Evolutionary conservation across 768 basidiomycete genomes (phyloP), one percentile per base, ranked within the genome.

Genomic region (Tephrocybe sp.): DNA sequence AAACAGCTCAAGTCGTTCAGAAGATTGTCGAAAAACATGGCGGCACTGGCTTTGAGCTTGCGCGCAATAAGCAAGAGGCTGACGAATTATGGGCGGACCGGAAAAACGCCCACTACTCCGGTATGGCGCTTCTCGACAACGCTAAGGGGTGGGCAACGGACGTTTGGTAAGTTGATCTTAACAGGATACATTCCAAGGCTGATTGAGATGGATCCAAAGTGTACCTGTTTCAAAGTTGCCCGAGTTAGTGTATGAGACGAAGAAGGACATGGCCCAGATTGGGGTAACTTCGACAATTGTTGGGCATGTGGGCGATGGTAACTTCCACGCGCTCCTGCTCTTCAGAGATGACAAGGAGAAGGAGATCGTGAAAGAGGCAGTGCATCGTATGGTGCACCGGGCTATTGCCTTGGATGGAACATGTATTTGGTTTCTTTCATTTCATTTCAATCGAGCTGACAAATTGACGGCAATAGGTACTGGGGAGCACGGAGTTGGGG

Each of bases 401-500:
- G 87, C 87, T 2, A 82, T 89, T 47, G 75, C 70, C 16, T 71
- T 89, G 43, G 87, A 89, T 54, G 87, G 87, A 16, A 88, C 87
- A 34, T 89, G 87, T 86, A 53, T 55, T 77, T 64, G 6, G 30
- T 24, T 3, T 21, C 1, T 41, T 43, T 11, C 12, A 6, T 6
- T 7, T 7, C 28, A 6, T 7, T 21, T 4, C 36, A 37, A 18
- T 8, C 5, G 9, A 26, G 25, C 34, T 54, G 39, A 55, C 15
- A 15, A 21, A 41, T 13, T 41, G 27, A 11, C 19, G 30, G 19
- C 55, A 15, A 18, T 37, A 86, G 85, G 83, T 56, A 87, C 84
- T 0, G 89, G 89, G 3, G 92, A 94, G 59, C 92, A 94, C 60
- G 92, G 92, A 1, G 89, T 94, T 6, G 92, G 92, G 0, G 72